These are phyloP conservation scores for Penicillium soppii DNA, from an alignment of 495 filamentous ascomycete species.

Conservation along the genomic window DNA sequence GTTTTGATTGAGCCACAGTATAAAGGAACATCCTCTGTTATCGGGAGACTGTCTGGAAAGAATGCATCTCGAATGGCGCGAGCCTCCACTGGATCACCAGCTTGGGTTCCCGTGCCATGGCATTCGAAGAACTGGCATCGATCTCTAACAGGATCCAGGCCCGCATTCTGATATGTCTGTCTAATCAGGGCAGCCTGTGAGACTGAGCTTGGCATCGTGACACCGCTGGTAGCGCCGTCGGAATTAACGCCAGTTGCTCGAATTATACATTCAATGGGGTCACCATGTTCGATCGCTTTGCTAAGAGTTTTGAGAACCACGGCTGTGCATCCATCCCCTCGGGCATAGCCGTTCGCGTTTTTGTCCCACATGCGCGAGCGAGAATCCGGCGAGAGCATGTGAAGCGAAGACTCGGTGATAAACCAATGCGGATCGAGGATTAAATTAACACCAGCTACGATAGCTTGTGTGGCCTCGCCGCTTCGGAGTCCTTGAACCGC, in stretches of 20 bases:
- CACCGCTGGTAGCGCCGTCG: conserved; percentile 27
- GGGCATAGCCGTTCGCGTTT: conserved; percentile 34
- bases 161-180: conserved; percentile 24
- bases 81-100: conserved; percentile 35
- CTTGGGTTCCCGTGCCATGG: conserved; percentile 35
- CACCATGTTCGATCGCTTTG: conserved; percentile 23
- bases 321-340: conserved; percentile 36
- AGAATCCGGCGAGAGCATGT: conserved; percentile 27
- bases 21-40: too few species aligned
- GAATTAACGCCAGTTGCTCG: conserved; percentile 29
- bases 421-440: conserved; percentile 26
- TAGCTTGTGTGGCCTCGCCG: too few species aligned
- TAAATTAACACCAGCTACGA: conserved; percentile 28
- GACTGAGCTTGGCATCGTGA: conserved; percentile 31
- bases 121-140: conserved; percentile 36
- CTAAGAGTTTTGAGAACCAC: conserved; percentile 30
- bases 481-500: conserved; percentile 32
- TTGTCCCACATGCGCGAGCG: conserved; percentile 33
- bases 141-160: conserved; percentile 25
- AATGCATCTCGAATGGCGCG: conserved; percentile 16
- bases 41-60: neutral
- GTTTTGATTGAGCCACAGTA: conserved; percentile 57
- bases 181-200: conserved; percentile 30
- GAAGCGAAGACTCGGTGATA: conserved; percentile 12
- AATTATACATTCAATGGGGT: conserved; percentile 33